Conservation (phyloP, 495 filamentous ascomycete genomes). For the Penicillium bovifimosum region DNA sequence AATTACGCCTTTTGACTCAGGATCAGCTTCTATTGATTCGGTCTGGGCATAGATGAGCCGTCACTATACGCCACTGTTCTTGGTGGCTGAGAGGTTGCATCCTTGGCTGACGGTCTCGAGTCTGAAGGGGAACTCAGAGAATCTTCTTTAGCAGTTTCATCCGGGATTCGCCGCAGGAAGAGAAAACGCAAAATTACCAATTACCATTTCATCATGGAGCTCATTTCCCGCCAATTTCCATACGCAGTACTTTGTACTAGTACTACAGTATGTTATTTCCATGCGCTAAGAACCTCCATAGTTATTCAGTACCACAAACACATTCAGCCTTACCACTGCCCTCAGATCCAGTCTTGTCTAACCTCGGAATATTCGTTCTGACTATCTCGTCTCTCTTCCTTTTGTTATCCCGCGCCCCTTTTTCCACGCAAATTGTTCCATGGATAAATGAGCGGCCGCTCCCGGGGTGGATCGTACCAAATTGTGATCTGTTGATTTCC, state of each 20-base stretch:
- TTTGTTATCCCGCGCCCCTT: background rate
- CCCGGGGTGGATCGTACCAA: slow-evolving; percentile 9
- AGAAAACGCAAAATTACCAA: background rate
- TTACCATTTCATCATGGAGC: background rate
- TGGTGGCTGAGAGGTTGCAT: background rate
- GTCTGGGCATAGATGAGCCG: background rate
- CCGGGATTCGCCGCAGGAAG: background rate
- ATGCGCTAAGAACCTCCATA: background rate
- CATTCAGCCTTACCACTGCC: background rate
- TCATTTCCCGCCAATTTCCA: slow-evolving; percentile 3
- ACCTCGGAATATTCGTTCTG: too few relatives aligned
- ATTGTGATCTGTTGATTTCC: background rate
- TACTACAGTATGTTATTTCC: too few relatives aligned
- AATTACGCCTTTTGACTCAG: background rate
- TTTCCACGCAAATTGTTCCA: slow-evolving; percentile 1
- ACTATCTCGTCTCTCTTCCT: background rate
- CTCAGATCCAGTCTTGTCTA: too few relatives aligned
- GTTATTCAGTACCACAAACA: background rate
- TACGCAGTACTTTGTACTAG: too few relatives aligned
- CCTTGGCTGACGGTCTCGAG: background rate
- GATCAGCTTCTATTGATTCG: background rate
- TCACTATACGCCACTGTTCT: background rate
- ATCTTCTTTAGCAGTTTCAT: background rate
- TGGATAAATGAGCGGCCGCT: slow-evolving; percentile 9
- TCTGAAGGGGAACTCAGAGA: background rate